phyloP scores from a whole-genome alignment of 805 yeast species.

The Lipomyces mesembrius region DNA sequence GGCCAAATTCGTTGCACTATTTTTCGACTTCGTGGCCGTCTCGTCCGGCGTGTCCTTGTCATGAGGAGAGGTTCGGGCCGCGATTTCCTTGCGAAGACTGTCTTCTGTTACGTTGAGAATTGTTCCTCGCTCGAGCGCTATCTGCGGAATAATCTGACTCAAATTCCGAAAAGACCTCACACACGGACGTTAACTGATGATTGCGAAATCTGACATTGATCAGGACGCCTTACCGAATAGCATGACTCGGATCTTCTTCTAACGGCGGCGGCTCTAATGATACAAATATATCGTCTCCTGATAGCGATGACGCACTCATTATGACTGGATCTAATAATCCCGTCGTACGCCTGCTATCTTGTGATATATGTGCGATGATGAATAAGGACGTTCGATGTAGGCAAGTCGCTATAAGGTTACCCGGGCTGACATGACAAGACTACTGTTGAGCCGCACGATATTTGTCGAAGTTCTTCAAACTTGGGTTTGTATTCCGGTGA shows the following conservation, averaged over 20 bases:
- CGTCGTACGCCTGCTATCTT: not conserved
- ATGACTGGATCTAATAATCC: not conserved
- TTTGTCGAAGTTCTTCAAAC: not conserved
- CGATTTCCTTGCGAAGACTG: constrained; percentile 54
- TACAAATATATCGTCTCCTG: constrained; percentile 8
- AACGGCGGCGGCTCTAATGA: constrained; percentile 21
- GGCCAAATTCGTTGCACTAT: constrained; percentile 9
- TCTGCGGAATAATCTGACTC: constrained; percentile 57
- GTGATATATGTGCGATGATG: no score
- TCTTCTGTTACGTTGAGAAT: constrained; percentile 65
- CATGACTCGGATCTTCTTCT: constrained; percentile 8
- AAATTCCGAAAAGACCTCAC: constrained; percentile 26
- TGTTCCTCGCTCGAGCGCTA: constrained; percentile 62
- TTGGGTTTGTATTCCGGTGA: not conserved
- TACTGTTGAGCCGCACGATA: not conserved
- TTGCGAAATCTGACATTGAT: not conserved
- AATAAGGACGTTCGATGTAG: no score
- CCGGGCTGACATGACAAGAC: not conserved
- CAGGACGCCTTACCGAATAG: not conserved
- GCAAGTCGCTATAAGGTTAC: not conserved
- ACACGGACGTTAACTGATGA: not conserved
- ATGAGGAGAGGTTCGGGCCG: not conserved
- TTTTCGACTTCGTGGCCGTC: constrained; percentile 27
- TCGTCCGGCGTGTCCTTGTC: constrained; percentile 19
- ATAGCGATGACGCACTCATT: not conserved